Evolutionary conservation across 345 rosid species (phyloP), one percentile per base, ranked within the genome.

Genomic region (Chamaenerion angustifolium): DNA sequence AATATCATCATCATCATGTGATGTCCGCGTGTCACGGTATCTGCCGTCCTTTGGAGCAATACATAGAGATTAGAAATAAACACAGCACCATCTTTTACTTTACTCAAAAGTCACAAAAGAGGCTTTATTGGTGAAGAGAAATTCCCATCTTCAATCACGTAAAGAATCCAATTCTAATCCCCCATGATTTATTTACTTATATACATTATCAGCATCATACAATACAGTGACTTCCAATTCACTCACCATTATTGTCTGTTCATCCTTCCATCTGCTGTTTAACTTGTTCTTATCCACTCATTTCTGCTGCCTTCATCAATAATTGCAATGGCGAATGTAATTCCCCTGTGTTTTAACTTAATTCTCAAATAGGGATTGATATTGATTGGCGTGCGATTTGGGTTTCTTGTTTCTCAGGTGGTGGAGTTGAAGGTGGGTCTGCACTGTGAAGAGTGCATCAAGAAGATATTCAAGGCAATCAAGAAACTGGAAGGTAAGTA

Each of bases 341-440:
- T 31, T 8, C 37, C 8, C 37, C 10, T 31, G 1, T 8, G 8
- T 31, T 31, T 31, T 31, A 5, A 31, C 7, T 8, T 31, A 31
- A 0, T 31, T 31, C 37, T 31, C 37, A 8, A 31, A 31, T 7
- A 31, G 5, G 37, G 45, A 2, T 19, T 41, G 31, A 9, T 35
- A 2, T 19, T 41, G 31, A 9, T 35, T 51, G 19, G 8, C 12
- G 6, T 12, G 8, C 42, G 55, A 7, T 50, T 43, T 37, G n/a
- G 9, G 16, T 42, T 15, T 18, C 4, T 40, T 49, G 40, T 14
- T 11, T 13, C 27, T 16, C 49, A 89, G 95, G 70, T 79, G 55
- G 97, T 89, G 64, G 94, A 85, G 55, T 42, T 89, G 60, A 82
- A 76, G 64, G 94, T 89, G 60, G 78, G 76, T 40, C 66, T 84